A percentile compares a stretch with the other conserved stretches of the same genome.
phyloP scores from a whole-genome alignment of 176 grass and related monocot species.

The Aegilops longissima region DNA sequence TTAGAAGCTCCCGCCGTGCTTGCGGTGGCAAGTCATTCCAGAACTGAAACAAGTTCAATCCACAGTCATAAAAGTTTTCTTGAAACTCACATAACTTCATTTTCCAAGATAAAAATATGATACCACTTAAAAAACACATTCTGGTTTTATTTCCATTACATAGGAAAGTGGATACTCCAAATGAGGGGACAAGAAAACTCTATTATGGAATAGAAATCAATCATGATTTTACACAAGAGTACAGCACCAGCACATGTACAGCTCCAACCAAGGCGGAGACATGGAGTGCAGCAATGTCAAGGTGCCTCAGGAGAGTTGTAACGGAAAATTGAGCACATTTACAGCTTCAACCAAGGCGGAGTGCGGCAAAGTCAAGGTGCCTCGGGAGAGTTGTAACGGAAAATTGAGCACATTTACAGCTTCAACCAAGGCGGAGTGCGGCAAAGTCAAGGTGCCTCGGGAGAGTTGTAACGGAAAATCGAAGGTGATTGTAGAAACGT shows the following conservation, averaged over 20 bases:
- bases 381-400: background rate
- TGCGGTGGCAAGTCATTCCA: conserved; percentile 73
- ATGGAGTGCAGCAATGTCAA: background rate
- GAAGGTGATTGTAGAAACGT: background rate
- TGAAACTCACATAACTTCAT: conserved; percentile 15
- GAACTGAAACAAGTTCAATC: conserved; percentile 67
- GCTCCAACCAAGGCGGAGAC: background rate
- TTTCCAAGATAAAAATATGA: conserved; percentile 6
- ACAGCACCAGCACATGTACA: background rate
- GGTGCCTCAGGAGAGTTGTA: background rate
- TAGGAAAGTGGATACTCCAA: background rate
- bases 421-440: background rate
- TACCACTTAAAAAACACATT: conserved; percentile 4
- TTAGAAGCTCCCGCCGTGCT: conserved; percentile 68
- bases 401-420: background rate
- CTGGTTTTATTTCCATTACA: background rate
- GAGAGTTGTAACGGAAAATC: background rate
- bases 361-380: background rate
- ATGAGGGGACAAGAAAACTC: background rate
- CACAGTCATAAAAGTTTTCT: conserved; percentile 20
- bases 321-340: background rate
- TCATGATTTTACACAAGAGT: background rate
- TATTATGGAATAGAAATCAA: background rate
- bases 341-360: background rate
- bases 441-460: background rate